phyloP scores from a whole-genome alignment of 306 rosid genomes.

The Trichosanthes truncata region DNA sequence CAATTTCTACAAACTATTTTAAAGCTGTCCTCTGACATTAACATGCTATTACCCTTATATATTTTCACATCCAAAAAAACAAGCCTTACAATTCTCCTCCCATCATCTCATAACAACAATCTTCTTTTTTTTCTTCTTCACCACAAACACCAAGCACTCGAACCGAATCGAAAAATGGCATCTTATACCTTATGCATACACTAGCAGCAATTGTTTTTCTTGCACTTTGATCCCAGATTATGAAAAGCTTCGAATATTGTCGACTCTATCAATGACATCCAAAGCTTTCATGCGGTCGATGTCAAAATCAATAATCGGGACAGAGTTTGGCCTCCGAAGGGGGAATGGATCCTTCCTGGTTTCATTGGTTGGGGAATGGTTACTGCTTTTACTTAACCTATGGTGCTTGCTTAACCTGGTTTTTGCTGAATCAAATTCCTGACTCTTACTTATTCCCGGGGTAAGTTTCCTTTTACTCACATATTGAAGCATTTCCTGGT shows the following conservation, averaged over 20 bases:
- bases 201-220: background rate
- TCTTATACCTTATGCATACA: background rate
- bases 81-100: background rate
- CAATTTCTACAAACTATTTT: constrained; percentile 7
- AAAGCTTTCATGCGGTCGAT: constrained; percentile 63
- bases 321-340: constrained; percentile 49
- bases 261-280: constrained; percentile 80
- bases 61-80: constrained; percentile 12
- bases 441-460: constrained; percentile 95
- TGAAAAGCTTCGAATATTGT: constrained; percentile 47
- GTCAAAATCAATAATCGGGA: constrained; percentile 75
- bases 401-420: constrained; percentile 64
- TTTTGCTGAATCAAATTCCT: constrained; percentile 65
- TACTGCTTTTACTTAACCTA: constrained; percentile 85
- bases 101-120: background rate
- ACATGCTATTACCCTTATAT: constrained; percentile 6
- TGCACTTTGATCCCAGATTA: background rate
- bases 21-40: constrained; percentile 6
- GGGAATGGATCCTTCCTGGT: constrained; percentile 40
- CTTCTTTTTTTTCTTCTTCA: background rate
- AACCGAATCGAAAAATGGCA: background rate
- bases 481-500: constrained; percentile 80
- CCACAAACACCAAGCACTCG: background rate
- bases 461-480: constrained; percentile 76
- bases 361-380: constrained; percentile 72